phyloP scores from a whole-genome alignment of 2,329 filamentous ascomycete species.

The Stylonectria norvegica region DNA sequence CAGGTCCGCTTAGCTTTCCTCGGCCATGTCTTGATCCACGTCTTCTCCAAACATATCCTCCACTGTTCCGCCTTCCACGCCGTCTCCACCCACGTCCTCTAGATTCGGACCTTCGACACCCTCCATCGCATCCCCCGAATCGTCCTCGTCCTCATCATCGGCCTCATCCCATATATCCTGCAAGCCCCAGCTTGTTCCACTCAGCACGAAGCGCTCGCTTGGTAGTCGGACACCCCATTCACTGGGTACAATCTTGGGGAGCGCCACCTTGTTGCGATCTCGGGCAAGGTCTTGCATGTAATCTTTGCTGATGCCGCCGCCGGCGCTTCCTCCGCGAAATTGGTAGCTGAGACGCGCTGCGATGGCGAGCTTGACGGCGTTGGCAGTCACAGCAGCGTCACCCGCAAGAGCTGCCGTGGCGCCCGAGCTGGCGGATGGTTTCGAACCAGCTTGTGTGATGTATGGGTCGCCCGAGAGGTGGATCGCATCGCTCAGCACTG shows the following conservation, averaged over 20 bases:
- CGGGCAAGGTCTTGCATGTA: conserved; percentile 72
- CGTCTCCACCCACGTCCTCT: conserved; percentile 45
- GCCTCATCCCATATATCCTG: conserved; percentile 56
- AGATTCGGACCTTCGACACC: conserved; percentile 41
- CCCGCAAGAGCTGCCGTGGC: conserved; percentile 46
- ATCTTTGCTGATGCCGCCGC: conserved; percentile 63
- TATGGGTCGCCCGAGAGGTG: conserved; percentile 69
- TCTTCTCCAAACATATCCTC: conserved; percentile 55
- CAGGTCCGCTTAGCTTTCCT: too few species aligned
- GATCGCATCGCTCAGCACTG: conserved; percentile 67
- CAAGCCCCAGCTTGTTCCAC: conserved; percentile 62
- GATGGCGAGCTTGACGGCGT: conserved; percentile 71
- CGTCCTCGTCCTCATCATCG: conserved; percentile 42
- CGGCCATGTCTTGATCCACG: conserved; percentile 56
- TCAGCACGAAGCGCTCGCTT: conserved; percentile 65
- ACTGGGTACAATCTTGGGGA: conserved; percentile 60
- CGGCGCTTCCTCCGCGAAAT: conserved; percentile 56
- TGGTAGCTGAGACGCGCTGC: conserved; percentile 65
- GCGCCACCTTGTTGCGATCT: conserved; percentile 63
- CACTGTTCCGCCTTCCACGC: conserved; percentile 47
- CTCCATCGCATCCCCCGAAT: conserved; percentile 48
- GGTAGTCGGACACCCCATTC: conserved; percentile 67
- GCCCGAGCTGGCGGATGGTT: conserved; percentile 48
- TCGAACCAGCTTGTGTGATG: conserved; percentile 52
- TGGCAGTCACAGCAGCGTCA: conserved; percentile 59